Evolutionary conservation across 352 stramenopile genomes (phyloP), one percentile per base, ranked within the genome.

Genomic region (Phytophthora tentaculata): DNA sequence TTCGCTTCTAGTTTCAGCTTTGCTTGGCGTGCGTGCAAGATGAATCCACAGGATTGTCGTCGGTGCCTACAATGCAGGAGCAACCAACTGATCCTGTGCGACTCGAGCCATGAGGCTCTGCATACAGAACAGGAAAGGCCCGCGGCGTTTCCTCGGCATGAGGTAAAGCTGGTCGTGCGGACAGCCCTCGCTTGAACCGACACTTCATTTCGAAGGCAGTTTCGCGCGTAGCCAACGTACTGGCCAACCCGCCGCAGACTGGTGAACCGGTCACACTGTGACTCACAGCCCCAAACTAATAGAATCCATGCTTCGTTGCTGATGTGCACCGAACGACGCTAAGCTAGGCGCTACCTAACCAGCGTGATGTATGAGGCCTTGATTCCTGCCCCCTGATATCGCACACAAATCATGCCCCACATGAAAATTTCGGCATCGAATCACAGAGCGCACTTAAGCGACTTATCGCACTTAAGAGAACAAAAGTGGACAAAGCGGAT

Each of bases 351-450:
- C 45, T 49, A 53, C 62, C 54, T 44, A 64, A 41, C 22, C 47
- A 49, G 32, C 48, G 45, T 41, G 48, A 39, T 69, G 45, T 52
- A 56, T 56, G 43, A 58, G 56, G 52, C 50, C 48, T 52, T 59
- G 53, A 71, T 53, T 61, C 59, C 56, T 55, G 50, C 51, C n/a
- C n/a, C n/a, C 32, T 68, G 51, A 62, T 63, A 62, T 67, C 47
- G 47, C 60, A 62, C 32, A 43, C 35, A 2, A 37, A n/a, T n/a
- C n/a, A n/a, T n/a, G n/a, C n/a, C n/a, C n/a, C n/a, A n/a, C n/a
- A n/a, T 43, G 22, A 63, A 59, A 56, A n/a, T 74, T 70, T 65
- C 22, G 22, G 54, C 48, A 58, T 55, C n/a, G 20, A 56, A 28
- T 56, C 28, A 9, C 17, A 37, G 24, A n/a, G n/a, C n/a, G n/a